A percentile compares a stretch with the other conserved stretches of the same genome.
Evolutionary conservation across 2,329 filamentous ascomycete genomes (phyloP).

Genomic region (Westerdykella ornata): DNA sequence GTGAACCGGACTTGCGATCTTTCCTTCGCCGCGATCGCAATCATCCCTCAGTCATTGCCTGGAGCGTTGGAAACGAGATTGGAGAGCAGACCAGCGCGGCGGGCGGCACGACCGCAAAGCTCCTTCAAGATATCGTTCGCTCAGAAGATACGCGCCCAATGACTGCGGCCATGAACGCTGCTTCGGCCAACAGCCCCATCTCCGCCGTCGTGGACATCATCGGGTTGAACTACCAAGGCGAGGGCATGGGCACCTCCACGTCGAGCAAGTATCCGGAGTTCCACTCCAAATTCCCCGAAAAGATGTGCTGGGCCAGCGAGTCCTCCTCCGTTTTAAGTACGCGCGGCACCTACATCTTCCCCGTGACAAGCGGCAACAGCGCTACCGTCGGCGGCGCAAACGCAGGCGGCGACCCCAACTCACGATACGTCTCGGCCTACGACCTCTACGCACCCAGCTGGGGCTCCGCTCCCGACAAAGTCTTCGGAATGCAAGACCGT

Average conservation of each 20-base stretch:
- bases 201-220: constrained; percentile 43
- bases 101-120: constrained; percentile 28
- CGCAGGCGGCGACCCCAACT: constrained; percentile 31
- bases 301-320: constrained; percentile 37
- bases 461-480: constrained; percentile 49
- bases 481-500: constrained; percentile 46
- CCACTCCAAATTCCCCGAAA: constrained; percentile 42
- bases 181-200: constrained; percentile 38
- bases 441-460: constrained; percentile 47
- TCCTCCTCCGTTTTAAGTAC: constrained; percentile 43
- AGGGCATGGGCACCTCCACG: constrained; percentile 39
- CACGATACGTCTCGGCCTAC: constrained; percentile 44
- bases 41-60: constrained; percentile 48
- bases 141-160: constrained; percentile 44
- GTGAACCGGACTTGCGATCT: constrained; percentile 47
- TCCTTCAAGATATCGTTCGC: constrained; percentile 40
- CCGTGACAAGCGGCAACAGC: constrained; percentile 39
- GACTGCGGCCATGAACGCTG: constrained; percentile 46
- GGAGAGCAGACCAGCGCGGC: constrained; percentile 41
- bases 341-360: constrained; percentile 50
- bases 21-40: constrained; percentile 52
- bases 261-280: constrained; percentile 43
- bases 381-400: constrained; percentile 36
- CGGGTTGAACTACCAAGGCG: constrained; percentile 53
- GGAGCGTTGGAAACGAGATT: constrained; percentile 53